These are phyloP conservation scores for Lactarius hengduanensis DNA, from an alignment of 768 basidiomycete species.

Conservation along the genomic window DNA sequence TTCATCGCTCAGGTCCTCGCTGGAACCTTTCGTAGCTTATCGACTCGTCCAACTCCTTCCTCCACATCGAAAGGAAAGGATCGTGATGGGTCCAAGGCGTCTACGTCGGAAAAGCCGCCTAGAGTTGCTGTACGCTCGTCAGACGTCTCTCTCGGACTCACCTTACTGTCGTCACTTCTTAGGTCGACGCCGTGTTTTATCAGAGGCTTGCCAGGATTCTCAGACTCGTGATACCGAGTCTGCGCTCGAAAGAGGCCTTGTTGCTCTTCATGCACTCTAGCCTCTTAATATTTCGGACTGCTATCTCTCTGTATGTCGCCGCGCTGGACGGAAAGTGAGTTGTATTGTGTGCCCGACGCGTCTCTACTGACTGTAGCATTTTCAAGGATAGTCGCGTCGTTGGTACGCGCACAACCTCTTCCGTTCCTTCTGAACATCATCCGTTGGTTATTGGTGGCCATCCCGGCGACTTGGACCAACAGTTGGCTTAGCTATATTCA, in stretches of 20 bases:
- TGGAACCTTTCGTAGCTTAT: conserved; percentile 58
- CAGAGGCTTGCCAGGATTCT: conserved; percentile 73
- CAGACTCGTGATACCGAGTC: conserved; percentile 82
- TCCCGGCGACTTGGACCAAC: conserved; percentile 92
- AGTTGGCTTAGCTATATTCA: conserved; percentile 93
- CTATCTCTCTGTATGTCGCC: conserved; percentile 92
- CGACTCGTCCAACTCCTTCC: conserved; percentile 41
- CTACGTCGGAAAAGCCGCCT: conserved; percentile 44
- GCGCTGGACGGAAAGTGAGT: conserved; percentile 83
- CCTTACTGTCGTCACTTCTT: not conserved
- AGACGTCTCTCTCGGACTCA: not conserved
- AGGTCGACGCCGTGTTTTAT: conserved; percentile 94
- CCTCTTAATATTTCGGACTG: conserved; percentile 84
- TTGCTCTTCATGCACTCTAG: conserved; percentile 87
- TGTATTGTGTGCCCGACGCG: conserved; percentile 1
- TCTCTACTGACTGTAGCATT: conserved; percentile 4
- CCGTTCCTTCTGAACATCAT: conserved; percentile 83
- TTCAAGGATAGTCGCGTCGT: conserved; percentile 85
- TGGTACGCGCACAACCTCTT: conserved; percentile 80
- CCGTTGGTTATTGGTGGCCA: conserved; percentile 87
- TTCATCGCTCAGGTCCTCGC: conserved; percentile 73
- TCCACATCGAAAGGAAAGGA: conserved; percentile 37
- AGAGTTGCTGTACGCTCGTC: conserved; percentile 62
- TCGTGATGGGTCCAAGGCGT: conserved; percentile 38
- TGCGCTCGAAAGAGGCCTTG: conserved; percentile 83